Conservation (phyloP, 2,329 filamentous ascomycete species). For the Neofusicoccum parvum region DNA sequence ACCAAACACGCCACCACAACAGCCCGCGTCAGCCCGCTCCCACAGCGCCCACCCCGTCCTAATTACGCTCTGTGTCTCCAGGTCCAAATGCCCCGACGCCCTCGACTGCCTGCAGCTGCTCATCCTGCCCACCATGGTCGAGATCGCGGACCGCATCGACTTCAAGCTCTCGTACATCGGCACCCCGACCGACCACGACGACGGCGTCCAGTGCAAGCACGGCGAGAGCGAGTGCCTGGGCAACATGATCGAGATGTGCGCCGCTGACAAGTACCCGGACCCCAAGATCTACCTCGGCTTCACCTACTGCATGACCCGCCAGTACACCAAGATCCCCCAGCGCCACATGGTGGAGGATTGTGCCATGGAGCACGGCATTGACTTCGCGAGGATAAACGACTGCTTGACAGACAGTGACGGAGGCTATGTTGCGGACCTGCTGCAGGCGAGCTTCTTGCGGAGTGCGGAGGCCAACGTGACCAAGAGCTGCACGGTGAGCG, state of each 20-base stretch:
- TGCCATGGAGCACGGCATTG: constrained; percentile 85
- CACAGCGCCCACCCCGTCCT: background rate
- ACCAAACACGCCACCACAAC: background rate
- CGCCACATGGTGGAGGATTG: constrained; percentile 81
- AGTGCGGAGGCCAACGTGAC: constrained; percentile 53
- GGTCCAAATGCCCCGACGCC: constrained; percentile 85
- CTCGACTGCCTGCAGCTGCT: constrained; percentile 78
- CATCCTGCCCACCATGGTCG: constrained; percentile 84
- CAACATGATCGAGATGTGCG: constrained; percentile 93
- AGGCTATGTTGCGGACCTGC: constrained; percentile 66
- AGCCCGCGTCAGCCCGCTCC: background rate
- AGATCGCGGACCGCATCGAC: constrained; percentile 79
- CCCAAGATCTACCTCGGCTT: constrained; percentile 90
- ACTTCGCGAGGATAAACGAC: constrained; percentile 77
- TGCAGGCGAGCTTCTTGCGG: constrained; percentile 68
- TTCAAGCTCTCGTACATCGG: constrained; percentile 92
- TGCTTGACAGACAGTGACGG: constrained; percentile 80
- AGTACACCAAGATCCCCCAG: constrained; percentile 77
- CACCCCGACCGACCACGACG: constrained; percentile 71
- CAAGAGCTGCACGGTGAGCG: constrained; percentile 48
- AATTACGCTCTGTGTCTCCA: constrained; percentile 19
- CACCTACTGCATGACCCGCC: constrained; percentile 80
- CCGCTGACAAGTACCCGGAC: constrained; percentile 77
- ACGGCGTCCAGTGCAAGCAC: constrained; percentile 86
- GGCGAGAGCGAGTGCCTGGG: constrained; percentile 89